Percentiles rank a stretch among this genome's conserved stretches.
Conservation (phyloP, 2,329 filamentous ascomycete species). For the Talaromyces sp. region DNA sequence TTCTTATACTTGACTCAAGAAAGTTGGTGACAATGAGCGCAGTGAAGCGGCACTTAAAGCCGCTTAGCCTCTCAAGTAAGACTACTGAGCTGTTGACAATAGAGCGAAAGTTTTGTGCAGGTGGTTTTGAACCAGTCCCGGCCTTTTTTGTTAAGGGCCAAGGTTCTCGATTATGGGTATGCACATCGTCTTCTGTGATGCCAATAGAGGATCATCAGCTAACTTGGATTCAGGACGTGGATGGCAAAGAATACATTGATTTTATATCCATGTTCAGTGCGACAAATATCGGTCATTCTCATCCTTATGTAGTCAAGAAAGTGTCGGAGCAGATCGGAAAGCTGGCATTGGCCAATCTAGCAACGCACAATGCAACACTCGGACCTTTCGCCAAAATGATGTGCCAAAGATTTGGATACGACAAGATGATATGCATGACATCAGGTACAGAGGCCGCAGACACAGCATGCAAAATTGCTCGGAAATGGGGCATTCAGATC, state of each 20-base stretch:
- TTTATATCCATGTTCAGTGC: conserved; percentile 2
- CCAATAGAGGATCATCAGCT: no score
- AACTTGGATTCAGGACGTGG: not conserved
- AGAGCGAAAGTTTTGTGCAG: no score
- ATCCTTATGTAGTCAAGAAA: not conserved
- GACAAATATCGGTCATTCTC: not conserved
- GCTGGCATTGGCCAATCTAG: not conserved
- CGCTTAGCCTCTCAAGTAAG: no score
- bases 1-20: no score
- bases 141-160: no score
- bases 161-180: no score
- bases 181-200: no score
- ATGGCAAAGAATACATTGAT: conserved; percentile 7
- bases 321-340: not conserved
- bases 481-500: not conserved
- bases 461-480: conserved; percentile 1
- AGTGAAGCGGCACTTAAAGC: no score
- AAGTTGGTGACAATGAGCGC: no score
- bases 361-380: not conserved
- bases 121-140: no score
- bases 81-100: no score
- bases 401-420: not conserved
- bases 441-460: conserved; percentile 2
- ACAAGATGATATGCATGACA: not conserved
- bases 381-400: conserved; percentile 1